These are phyloP conservation scores for Phialophora tarda DNA, from an alignment of 2,329 filamentous ascomycete genomes.

Conservation along the genomic window DNA sequence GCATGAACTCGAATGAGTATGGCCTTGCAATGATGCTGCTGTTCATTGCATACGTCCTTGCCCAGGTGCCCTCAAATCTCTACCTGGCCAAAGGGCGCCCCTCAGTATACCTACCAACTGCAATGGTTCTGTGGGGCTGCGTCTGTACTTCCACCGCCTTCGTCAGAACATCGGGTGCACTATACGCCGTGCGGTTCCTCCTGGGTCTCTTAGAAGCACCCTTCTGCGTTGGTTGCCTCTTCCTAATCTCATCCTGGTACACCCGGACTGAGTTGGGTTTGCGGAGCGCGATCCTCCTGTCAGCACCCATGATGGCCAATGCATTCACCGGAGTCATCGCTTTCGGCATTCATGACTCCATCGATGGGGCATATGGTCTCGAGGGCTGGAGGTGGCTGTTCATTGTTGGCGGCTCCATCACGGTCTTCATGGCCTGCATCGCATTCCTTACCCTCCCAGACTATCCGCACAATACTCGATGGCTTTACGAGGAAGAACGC, in stretches of 20 bases:
- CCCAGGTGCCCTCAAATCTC: conserved; percentile 50
- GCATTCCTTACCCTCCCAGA: conserved; percentile 69
- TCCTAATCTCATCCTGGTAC: conserved; percentile 67
- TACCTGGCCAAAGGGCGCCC: conserved; percentile 42
- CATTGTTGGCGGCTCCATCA: conserved; percentile 66
- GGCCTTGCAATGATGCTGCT: conserved; percentile 53
- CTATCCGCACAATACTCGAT: conserved; percentile 66
- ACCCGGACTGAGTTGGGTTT: conserved; percentile 48
- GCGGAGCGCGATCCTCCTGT: conserved; percentile 63
- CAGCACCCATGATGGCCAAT: conserved; percentile 64
- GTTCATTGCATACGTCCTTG: conserved; percentile 67
- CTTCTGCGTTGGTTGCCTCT: conserved; percentile 61
- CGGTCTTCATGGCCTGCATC: conserved; percentile 63
- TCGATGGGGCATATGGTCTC: conserved; percentile 20
- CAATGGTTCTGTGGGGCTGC: conserved; percentile 19
- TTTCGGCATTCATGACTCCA: conserved; percentile 7
- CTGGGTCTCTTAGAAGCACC: conserved; percentile 57
- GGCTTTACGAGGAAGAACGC: conserved; percentile 65
- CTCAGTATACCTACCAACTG: conserved; percentile 18
- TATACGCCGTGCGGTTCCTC: conserved; percentile 45
- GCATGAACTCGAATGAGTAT: conserved; percentile 32
- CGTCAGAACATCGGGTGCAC: conserved; percentile 1
- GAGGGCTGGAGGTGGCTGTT: conserved; percentile 50
- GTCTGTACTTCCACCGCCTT: conserved; percentile 17
- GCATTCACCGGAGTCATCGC: conserved; percentile 43